Evolutionary conservation across 176 grass and related monocot species (phyloP).

Genomic region (Zizania latifolia): DNA sequence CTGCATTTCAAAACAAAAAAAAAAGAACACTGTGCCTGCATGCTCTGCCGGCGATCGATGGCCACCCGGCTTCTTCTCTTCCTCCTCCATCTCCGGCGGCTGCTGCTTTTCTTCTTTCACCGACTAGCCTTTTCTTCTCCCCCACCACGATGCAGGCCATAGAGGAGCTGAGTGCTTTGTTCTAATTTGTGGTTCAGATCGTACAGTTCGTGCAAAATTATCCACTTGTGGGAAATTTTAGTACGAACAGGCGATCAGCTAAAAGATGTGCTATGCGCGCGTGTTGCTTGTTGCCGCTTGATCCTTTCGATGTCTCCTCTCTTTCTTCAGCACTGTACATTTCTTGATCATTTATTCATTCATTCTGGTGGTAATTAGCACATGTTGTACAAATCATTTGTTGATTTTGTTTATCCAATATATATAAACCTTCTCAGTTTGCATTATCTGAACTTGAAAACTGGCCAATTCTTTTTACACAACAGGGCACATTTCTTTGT

Average conservation of each 20-base stretch:
- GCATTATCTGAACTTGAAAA: not conserved
- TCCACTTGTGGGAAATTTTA: not conserved
- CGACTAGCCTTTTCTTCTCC: conserved; percentile 21
- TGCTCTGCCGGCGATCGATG: not conserved
- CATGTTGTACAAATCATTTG: no score
- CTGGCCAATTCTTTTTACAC: not conserved
- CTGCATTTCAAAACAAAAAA: no score
- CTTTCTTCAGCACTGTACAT: not conserved
- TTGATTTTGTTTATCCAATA: no score
- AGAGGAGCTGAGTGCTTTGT: conserved; percentile 19
- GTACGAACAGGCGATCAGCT: not conserved
- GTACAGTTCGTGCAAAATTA: not conserved
- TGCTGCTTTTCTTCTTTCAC: not conserved
- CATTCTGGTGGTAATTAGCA: no score
- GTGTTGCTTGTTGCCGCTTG: not conserved
- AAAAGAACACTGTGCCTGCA: no score
- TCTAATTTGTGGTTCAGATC: not conserved
- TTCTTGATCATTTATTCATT: not conserved
- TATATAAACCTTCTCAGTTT: no score
- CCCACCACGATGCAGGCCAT: conserved; percentile 16
- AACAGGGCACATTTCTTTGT: no score
- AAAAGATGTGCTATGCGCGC: not conserved
- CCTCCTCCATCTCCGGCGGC: not conserved
- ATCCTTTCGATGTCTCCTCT: not conserved
- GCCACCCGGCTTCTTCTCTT: not conserved